These are phyloP conservation scores for Psilocybe cubensis DNA, from an alignment of 768 basidiomycete genomes.

Conservation along the genomic window DNA sequence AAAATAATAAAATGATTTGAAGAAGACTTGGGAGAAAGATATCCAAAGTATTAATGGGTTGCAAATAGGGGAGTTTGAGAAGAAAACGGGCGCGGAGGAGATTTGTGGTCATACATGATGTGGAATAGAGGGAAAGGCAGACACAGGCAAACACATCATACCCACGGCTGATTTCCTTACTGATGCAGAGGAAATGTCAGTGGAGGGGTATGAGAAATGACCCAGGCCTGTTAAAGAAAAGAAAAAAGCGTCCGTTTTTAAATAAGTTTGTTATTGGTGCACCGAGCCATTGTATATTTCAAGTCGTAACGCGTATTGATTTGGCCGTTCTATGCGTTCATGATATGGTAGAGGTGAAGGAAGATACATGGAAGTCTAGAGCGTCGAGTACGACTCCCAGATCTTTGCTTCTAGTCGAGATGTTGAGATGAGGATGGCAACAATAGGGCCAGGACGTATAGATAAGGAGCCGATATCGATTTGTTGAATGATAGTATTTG, in stretches of 20 bases:
- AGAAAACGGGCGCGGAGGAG: slow-evolving; percentile 35
- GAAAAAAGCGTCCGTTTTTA: slow-evolving; percentile 79
- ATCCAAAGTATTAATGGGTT: slow-evolving; percentile 21
- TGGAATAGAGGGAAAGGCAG: slow-evolving; percentile 21
- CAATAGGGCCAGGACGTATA: slow-evolving; percentile 21
- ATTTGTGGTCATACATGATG: slow-evolving; percentile 19
- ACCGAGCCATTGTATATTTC: slow-evolving; percentile 25
- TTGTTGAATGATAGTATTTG: slow-evolving; percentile 20
- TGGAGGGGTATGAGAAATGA: slow-evolving; percentile 8
- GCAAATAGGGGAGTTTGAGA: slow-evolving; percentile 14
- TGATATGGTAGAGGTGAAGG: slow-evolving; percentile 12
- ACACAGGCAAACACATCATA: slow-evolving; percentile 21
- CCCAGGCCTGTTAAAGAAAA: slow-evolving; percentile 26
- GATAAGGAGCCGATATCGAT: slow-evolving; percentile 29
- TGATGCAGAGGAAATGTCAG: slow-evolving; percentile 10
- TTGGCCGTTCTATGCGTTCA: slow-evolving; percentile 16
- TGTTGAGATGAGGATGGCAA: slow-evolving; percentile 12
- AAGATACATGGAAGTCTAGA: slow-evolving; percentile 16
- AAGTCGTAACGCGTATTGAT: slow-evolving; percentile 24
- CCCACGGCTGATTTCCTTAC: slow-evolving; percentile 6
- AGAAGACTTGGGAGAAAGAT: slow-evolving; percentile 4
- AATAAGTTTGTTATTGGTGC: slow-evolving; percentile 36
- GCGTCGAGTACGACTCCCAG: not conserved
- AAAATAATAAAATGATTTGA: not conserved
- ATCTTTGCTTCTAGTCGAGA: slow-evolving; percentile 19